Percentiles rank a stretch among this genome's conserved stretches.
Conservation (phyloP, 208 protist species). For the Crithidia sp. region DNA sequence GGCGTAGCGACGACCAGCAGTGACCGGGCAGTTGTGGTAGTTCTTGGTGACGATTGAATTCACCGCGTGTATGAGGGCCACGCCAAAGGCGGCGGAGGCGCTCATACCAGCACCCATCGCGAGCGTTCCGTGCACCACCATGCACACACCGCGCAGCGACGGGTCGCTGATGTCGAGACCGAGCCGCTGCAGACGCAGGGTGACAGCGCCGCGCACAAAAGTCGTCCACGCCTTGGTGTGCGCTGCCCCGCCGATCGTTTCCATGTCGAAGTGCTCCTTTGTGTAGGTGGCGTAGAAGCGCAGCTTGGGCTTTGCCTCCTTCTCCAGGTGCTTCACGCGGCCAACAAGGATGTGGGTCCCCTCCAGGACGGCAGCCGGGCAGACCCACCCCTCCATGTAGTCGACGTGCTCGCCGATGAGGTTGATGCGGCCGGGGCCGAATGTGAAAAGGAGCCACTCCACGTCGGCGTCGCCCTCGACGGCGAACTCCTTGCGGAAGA, state of each 20-base stretch:
- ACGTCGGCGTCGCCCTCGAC: constrained; percentile 53
- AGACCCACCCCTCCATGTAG: constrained; percentile 86
- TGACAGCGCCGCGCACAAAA: constrained; percentile 65
- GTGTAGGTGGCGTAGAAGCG: constrained; percentile 70
- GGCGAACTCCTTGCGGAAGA: constrained; percentile 66
- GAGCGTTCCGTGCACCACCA: constrained; percentile 76
- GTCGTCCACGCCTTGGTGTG: constrained; percentile 73
- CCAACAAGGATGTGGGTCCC: constrained; percentile 78
- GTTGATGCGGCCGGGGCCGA: constrained; percentile 90
- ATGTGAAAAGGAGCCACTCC: constrained; percentile 78
- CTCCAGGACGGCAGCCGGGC: constrained; percentile 66
- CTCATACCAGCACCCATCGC: constrained; percentile 88
- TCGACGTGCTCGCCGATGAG: constrained; percentile 93
- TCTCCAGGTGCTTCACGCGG: constrained; percentile 53
- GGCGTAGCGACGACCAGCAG: constrained; percentile 36
- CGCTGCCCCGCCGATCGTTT: constrained; percentile 20
- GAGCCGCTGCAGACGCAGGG: constrained; percentile 64
- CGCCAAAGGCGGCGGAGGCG: constrained; percentile 81
- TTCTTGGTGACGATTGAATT: constrained; percentile 43
- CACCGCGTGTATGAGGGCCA: constrained; percentile 66
- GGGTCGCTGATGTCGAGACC: constrained; percentile 37
- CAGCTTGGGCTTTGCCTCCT: constrained; percentile 40
- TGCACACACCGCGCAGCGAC: constrained; percentile 60
- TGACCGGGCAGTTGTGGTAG: constrained; percentile 26
- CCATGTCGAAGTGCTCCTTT: constrained; percentile 62